phyloP scores from a whole-genome alignment of 495 filamentous ascomycete species.

The Podospora sp. region DNA sequence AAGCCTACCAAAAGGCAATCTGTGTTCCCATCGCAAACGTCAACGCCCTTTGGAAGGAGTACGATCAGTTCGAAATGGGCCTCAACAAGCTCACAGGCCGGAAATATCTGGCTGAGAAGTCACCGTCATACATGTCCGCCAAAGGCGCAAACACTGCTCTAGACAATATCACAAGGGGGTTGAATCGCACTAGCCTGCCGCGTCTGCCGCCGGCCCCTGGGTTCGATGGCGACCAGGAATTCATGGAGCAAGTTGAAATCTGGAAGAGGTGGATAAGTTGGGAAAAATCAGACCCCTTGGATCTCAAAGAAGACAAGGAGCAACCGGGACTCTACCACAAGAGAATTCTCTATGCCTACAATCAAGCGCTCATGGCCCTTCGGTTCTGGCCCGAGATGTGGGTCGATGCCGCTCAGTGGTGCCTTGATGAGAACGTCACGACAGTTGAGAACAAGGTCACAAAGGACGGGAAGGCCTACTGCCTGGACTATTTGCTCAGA shows the following conservation, averaged over 20 bases:
- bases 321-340: constrained; percentile 70
- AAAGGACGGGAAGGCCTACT: constrained; percentile 65
- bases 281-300: constrained; percentile 90
- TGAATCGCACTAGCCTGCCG: constrained; percentile 77
- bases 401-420: constrained; percentile 94
- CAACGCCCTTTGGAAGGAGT: constrained; percentile 91
- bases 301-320: constrained; percentile 81
- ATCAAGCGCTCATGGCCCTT: constrained; percentile 90
- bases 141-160: constrained; percentile 80
- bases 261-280: constrained; percentile 94
- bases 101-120: constrained; percentile 89
- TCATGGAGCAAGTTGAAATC: constrained; percentile 78
- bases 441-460: constrained; percentile 60
- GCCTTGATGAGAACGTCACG: constrained; percentile 69
- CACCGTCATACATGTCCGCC: constrained; percentile 90
- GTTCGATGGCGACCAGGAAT: constrained; percentile 86
- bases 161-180: constrained; percentile 77
- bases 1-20: constrained; percentile 87
- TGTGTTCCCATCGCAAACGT: constrained; percentile 78
- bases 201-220: constrained; percentile 79
- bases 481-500: constrained; percentile 68
- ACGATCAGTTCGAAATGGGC: constrained; percentile 90
- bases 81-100: constrained; percentile 89
- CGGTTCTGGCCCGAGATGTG: constrained; percentile 93
- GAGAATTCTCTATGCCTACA: constrained; percentile 86